Conservation (phyloP, 1,139 yeast genomes). For the Blastobotrys aristatus region DNA sequence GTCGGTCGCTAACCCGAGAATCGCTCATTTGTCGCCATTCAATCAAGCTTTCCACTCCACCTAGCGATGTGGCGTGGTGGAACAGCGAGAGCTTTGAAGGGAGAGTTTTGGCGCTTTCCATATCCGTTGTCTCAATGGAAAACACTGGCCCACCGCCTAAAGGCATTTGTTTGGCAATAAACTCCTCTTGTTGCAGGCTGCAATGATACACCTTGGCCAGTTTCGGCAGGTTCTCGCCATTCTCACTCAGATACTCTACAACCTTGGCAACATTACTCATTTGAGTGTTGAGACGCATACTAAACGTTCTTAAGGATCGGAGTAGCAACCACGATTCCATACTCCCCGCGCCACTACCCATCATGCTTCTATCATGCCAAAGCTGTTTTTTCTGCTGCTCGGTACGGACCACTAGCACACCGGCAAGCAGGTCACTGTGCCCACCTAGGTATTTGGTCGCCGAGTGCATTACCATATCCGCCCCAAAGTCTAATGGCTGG, state of each 20-base stretch:
- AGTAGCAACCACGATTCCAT: constrained; percentile 69
- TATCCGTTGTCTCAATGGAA: constrained; percentile 50
- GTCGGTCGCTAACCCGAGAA: constrained; percentile 46
- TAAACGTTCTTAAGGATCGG: constrained; percentile 76
- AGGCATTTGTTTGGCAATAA: constrained; percentile 58
- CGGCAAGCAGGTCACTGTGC: constrained; percentile 87
- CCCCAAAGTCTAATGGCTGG: constrained; percentile 74
- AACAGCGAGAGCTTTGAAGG: constrained; percentile 67
- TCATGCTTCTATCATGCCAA: constrained; percentile 53
- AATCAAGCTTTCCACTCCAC: constrained; percentile 87
- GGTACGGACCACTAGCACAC: constrained; percentile 63
- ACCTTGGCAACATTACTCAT: constrained; percentile 57
- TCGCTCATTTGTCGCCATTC: constrained; percentile 89
- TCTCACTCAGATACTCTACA: constrained; percentile 53
- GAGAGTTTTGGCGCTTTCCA: constrained; percentile 53
- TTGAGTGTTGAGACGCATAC: constrained; percentile 63
- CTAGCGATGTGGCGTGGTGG: constrained; percentile 87
- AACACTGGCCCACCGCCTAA: constrained; percentile 70
- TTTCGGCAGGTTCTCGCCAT: constrained; percentile 44
- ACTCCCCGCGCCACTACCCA: constrained; percentile 77
- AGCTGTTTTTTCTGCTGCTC: constrained; percentile 43
- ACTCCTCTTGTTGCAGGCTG: constrained; percentile 64
- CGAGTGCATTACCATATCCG: constrained; percentile 83
- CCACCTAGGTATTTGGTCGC: constrained; percentile 93
- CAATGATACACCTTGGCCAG: constrained; percentile 60